Evolutionary conservation across 208 protist species (phyloP), one percentile per base, ranked within the genome.

Genomic region (Acanthamoeba culbertsoni): DNA sequence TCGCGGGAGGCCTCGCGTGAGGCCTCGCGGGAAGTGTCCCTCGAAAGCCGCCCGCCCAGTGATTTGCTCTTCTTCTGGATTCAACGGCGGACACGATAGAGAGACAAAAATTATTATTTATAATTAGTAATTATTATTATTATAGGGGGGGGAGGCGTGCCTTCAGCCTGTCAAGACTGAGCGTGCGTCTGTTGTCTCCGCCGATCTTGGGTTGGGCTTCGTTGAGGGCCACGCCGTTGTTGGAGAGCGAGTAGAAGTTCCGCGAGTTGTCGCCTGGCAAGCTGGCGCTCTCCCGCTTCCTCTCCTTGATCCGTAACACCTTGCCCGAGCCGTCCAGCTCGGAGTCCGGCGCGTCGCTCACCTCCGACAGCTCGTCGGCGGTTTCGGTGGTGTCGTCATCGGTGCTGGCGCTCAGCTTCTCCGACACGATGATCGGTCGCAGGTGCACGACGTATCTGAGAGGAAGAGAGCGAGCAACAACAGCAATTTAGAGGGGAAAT

Each of bases 381-480:
- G 73, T 84, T 26, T 84, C 73, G 3, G 68, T 79, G 26, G 73
- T 84, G 73, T 84, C 73, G 2, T 84, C 73, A 8, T 84, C 73
- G 14, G 73, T 84, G n/a, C 73, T 84, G 43, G 33, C 37, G 45
- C n/a, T n/a, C 73, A 55, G 73, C 45, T 84, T 84, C 23, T 84
- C 73, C 45, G 73, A 57, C 12, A 84, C 73, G 73, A 84, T 84
- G 73, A 84, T 84, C n/a, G 73, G 73, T 5, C 73, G 40, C 73
- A 84, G 28, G 35, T 84, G 73, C 40, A 84, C 73, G 26, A 84
- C 45, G 26, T 84, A 84, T 42, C 73, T 84, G 31, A 31, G 35
- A 26, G 5, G 18, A 26, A 18, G 26, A 33, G 12, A 14, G 51
- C 51, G n/a, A 14, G 20, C 18, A 23, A 55, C 18, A 23, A 55